Evolutionary conservation across 2,329 filamentous ascomycete genomes (phyloP), one percentile per base, ranked within the genome.

Genomic region (Beauveria medogensis): DNA sequence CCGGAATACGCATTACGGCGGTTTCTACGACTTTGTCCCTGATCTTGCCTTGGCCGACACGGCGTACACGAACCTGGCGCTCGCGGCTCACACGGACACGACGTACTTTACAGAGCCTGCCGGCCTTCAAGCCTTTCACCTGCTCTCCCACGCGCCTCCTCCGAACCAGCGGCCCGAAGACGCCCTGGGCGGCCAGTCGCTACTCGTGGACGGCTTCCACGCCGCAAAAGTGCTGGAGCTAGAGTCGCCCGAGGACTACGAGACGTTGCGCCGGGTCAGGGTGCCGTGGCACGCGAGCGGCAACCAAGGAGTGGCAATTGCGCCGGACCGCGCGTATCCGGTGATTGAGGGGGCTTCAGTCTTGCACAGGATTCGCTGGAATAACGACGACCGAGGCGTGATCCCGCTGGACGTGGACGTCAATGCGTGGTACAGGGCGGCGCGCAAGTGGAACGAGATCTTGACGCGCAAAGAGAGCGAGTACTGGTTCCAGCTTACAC

Each of bases 101-200:
- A 96, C 93, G 1, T 97, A 99, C 74, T 97, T 97, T 75, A 92
- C 86, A 24, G 93, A 97, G 64, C 93, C 94, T 0, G 87, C 90
- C 2, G 91, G 93, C 10, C 81, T 99, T 40, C 94, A 99, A 72
- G 86, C 94, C 28, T 95, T 99, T 73, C 94, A 99, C 70, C 79
- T 97, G 52, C 82, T 97, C 30, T 94, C 90, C 0, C 88, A 86
- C 8, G 75, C 80, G 2, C 82, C 85, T 24, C 72, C 73, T 3
- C 66, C 68, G 1, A 68, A 69, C n/a, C 61, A 64, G n/a, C 63
- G 66, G 61, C 74, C 66, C 62, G 77, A 68, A 16, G 69, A 71
- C 1, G 68, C 63, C 1, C 66, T 78, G 3, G 94, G 93, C 10
- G 94, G 94, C 6, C 80, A 85, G 57, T 92, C 88, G 0, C 78